Evolutionary conservation across 2,329 filamentous ascomycete genomes (phyloP).

Genomic region (Ophiostoma angusticollis): DNA sequence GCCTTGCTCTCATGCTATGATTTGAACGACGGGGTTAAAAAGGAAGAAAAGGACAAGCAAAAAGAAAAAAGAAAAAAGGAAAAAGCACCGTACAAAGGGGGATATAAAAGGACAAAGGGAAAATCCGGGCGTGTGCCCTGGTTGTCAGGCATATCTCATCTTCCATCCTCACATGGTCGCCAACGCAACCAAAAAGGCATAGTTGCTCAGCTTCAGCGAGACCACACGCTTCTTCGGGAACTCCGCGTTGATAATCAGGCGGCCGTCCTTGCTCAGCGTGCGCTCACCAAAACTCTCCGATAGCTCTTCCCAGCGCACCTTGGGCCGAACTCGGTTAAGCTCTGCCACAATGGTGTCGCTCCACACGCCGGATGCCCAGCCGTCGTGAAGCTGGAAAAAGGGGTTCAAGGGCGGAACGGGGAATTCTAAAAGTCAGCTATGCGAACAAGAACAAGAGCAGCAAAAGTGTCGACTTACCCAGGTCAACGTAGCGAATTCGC

Average conservation of each 20-base stretch:
- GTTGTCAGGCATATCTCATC: too few species aligned
- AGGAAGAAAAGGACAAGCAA: not conserved
- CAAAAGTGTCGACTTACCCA: constrained; percentile 33
- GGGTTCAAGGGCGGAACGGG: constrained; percentile 59
- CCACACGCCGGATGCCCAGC: constrained; percentile 57
- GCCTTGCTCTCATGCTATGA: constrained; percentile 5
- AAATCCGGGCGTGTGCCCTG: constrained; percentile 22
- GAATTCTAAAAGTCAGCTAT: constrained; percentile 38
- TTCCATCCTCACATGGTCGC: constrained; percentile 15
- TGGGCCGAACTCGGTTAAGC: constrained; percentile 45
- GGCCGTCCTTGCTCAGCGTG: constrained; percentile 44
- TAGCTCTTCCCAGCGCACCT: constrained; percentile 46
- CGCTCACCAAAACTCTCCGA: constrained; percentile 51
- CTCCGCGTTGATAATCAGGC: constrained; percentile 43
- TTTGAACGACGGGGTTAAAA: not conserved
- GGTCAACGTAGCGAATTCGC: constrained; percentile 61
- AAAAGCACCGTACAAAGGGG: not conserved
- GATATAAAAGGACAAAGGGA: constrained; percentile 2
- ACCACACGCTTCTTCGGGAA: constrained; percentile 38
- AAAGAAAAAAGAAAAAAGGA: constrained; percentile 1
- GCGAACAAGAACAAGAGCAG: not conserved
- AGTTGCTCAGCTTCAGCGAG: constrained; percentile 45
- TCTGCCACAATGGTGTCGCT: constrained; percentile 52
- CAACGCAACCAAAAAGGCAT: constrained; percentile 32
- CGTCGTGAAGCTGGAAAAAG: constrained; percentile 51